Evolutionary conservation across 176 grass and related monocot genomes (phyloP).

Genomic region (Bromus sterilis): DNA sequence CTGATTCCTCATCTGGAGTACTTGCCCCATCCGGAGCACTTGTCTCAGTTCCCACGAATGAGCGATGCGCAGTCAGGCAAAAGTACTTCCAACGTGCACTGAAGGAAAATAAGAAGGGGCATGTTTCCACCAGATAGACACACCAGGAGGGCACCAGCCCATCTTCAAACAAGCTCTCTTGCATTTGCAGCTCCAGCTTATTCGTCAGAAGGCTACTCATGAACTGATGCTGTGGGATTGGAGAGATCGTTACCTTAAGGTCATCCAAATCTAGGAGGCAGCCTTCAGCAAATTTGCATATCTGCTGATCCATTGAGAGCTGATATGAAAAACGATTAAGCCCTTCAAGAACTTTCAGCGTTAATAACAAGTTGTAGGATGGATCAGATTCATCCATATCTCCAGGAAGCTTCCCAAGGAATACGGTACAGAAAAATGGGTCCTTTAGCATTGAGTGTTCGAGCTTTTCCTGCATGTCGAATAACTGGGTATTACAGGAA

Average conservation of each 20-base stretch:
- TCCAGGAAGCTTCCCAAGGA: constrained; percentile 40
- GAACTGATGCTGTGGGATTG: constrained; percentile 45
- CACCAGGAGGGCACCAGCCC: constrained; percentile 54
- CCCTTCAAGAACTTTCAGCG: constrained; percentile 61
- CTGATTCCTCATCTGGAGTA: not conserved
- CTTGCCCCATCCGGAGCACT: not conserved
- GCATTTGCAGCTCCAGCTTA: constrained; percentile 75
- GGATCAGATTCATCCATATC: constrained; percentile 41
- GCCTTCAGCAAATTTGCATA: constrained; percentile 51
- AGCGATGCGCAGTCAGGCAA: constrained; percentile 27
- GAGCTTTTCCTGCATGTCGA: constrained; percentile 4
- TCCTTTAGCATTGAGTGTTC: constrained; percentile 27
- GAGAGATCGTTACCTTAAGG: constrained; percentile 27
- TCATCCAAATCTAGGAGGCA: constrained; percentile 31
- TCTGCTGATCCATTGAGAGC: constrained; percentile 35
- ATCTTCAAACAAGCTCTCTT: constrained; percentile 32
- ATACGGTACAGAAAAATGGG: constrained; percentile 37
- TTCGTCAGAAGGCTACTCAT: constrained; percentile 38
- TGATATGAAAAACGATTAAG: constrained; percentile 40
- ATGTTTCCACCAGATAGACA: constrained; percentile 34
- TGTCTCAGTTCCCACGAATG: not conserved
- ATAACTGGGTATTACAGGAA: not conserved
- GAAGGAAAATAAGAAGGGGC: constrained; percentile 60
- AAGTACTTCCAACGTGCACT: constrained; percentile 73
- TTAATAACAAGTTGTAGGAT: constrained; percentile 42